A percentile compares a stretch with the other conserved stretches of the same genome.
Conservation (phyloP, 257 asterid species). For the Solanum appendiculatum region DNA sequence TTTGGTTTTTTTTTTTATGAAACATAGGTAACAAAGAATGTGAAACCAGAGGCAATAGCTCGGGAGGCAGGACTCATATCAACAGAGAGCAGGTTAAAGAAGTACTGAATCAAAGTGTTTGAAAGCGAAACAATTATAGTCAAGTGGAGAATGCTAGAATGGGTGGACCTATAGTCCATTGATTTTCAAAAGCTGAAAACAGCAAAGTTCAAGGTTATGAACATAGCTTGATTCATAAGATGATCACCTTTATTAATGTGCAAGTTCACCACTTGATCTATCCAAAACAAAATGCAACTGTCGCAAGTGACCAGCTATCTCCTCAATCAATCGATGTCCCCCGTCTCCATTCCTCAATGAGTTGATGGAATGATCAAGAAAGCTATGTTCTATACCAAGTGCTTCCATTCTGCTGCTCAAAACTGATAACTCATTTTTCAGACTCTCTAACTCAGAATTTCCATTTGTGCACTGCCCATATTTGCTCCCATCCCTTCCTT, state of each 20-base stretch:
- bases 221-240: not conserved
- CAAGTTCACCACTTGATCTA: not conserved
- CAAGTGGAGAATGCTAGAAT: not conserved
- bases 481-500: constrained; percentile 6
- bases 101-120: not conserved
- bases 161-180: not conserved
- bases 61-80: not conserved
- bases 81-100: not conserved
- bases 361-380: constrained; percentile 32
- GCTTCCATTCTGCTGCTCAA: constrained; percentile 30
- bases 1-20: not conserved
- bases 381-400: constrained; percentile 36
- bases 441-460: constrained; percentile 18
- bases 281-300: constrained; percentile 20
- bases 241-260: not conserved
- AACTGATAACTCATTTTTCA: constrained; percentile 31
- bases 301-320: constrained; percentile 32
- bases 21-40: not conserved
- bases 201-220: no score
- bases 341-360: constrained; percentile 40
- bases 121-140: not conserved
- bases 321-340: constrained; percentile 28
- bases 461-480: not conserved
- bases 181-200: not conserved
- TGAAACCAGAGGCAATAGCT: not conserved